phyloP scores from a whole-genome alignment of 1,284 basidiomycete species.

The Ganoderma multipileum region DNA sequence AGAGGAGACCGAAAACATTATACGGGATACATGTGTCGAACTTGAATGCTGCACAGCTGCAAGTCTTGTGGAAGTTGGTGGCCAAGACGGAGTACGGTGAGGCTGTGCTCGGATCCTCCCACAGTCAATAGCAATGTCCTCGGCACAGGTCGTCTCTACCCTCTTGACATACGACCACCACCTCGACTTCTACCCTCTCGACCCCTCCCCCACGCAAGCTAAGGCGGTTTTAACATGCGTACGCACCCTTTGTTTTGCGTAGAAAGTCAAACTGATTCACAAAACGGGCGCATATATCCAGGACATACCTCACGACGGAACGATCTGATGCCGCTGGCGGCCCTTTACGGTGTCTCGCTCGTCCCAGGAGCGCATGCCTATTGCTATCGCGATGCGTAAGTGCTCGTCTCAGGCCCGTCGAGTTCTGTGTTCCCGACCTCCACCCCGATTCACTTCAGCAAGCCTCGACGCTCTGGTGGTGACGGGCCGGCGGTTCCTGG shows the following conservation, averaged over 20 bases:
- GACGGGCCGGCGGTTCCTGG: not conserved
- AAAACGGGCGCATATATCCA: not conserved
- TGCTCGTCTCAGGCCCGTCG: not conserved
- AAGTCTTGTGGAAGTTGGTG: not conserved
- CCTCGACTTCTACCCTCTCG: not conserved
- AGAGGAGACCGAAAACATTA: not conserved
- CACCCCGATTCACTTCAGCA: not conserved
- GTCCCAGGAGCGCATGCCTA: conserved; percentile 13
- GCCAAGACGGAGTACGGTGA: not conserved
- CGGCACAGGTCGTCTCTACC: not conserved
- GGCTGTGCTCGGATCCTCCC: not conserved
- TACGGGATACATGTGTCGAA: no score
- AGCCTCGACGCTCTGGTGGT: not conserved
- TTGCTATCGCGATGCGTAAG: conserved; percentile 9
- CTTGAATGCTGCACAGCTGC: no score
- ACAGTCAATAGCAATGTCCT: not conserved
- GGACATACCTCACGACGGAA: conserved; percentile 5
- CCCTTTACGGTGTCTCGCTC: not conserved
- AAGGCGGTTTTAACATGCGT: not conserved
- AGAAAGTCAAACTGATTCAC: not conserved
- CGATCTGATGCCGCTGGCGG: conserved; percentile 3
- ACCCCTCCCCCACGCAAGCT: not conserved
- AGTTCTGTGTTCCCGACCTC: not conserved
- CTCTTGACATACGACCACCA: not conserved
- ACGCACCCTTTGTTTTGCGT: not conserved